Evolutionary conservation across 768 basidiomycete species (phyloP), one percentile per base, ranked within the genome.

Genomic region (Boletus subcaerulescens): DNA sequence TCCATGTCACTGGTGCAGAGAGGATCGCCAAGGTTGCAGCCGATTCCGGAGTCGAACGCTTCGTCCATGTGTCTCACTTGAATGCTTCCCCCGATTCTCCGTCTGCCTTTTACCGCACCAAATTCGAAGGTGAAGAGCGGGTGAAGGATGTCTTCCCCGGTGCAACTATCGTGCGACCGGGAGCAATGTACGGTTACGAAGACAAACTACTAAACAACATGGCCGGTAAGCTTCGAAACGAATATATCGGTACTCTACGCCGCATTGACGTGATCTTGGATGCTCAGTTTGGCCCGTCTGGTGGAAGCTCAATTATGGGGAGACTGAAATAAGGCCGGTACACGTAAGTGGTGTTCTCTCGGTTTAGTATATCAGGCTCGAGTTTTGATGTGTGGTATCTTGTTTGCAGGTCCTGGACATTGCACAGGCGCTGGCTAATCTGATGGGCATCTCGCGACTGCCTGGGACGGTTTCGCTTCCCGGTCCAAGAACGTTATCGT

Each of bases 1-100:
- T 97, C 22, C 87, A 97, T 68, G 86, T 88, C 45, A 73, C 77
- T 18, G 93, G 93, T 14, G 91, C 97, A 13, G 86, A 85, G 57
- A 80, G 82, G 55, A 96, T 98, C 67, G 97, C 97, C 20, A 80
- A 80, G 53, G 80, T 98, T 61, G 86, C 93, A 54, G 80, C 86
- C 20, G 77, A 87, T 56, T 74, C 74, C 49, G 91, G 91, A 41
- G 91, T 98, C 45, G 79, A 86, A 40, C 88, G 91, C 48, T 78
- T 99, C 50, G 83, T 98, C 43, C 97, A 98, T 64, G 83, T 99
- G 58, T 98, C 97, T 12, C 97, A 99, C 71, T 73, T 99, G 58
- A 95, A 98, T 72, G 95, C 96, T 22, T 81, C 86, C 33, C 75
- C 81, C 18, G 77, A 83, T 60, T 97, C 95, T 12, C 66, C 81